These are phyloP conservation scores for Auriscalpium orientale DNA, from an alignment of 768 basidiomycete species.

Conservation along the genomic window DNA sequence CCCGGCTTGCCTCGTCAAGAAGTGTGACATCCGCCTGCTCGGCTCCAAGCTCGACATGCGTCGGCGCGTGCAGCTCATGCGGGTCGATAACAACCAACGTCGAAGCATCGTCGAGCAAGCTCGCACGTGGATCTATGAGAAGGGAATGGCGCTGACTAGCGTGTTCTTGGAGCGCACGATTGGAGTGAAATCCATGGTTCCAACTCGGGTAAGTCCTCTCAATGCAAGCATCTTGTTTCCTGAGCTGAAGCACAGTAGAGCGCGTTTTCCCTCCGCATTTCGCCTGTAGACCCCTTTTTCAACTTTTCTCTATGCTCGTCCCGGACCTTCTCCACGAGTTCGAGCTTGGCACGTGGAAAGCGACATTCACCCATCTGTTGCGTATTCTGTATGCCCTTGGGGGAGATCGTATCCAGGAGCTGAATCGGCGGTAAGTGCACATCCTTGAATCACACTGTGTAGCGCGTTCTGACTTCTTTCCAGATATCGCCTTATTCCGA, in stretches of 20 bases:
- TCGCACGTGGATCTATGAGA: constrained; percentile 22
- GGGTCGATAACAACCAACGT: constrained; percentile 10
- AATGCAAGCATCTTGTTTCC: neutral
- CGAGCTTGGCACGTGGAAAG: constrained; percentile 33
- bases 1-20: constrained; percentile 20
- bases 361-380: constrained; percentile 29
- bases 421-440: constrained; percentile 20
- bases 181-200: constrained; percentile 23
- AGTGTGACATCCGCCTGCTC: constrained; percentile 14
- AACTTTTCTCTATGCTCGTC: constrained; percentile 22
- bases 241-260: constrained; percentile 21
- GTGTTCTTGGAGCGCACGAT: constrained; percentile 20
- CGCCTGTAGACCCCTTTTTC: constrained; percentile 9
- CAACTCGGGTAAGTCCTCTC: constrained; percentile 17
- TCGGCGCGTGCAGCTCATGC: neutral
- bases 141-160: constrained; percentile 20
- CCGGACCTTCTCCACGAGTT: constrained; percentile 35
- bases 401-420: constrained; percentile 6
- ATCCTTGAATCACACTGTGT: neutral
- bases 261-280: constrained; percentile 23
- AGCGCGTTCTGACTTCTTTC: neutral
- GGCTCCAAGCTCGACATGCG: constrained; percentile 16
- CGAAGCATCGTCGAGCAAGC: constrained; percentile 10
- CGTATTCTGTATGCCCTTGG: constrained; percentile 21
- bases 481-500: constrained; percentile 16